A percentile compares a stretch with the other conserved stretches of the same genome.
Conservation (phyloP, 2,329 filamentous ascomycete species). For the Fusarium penzigii region DNA sequence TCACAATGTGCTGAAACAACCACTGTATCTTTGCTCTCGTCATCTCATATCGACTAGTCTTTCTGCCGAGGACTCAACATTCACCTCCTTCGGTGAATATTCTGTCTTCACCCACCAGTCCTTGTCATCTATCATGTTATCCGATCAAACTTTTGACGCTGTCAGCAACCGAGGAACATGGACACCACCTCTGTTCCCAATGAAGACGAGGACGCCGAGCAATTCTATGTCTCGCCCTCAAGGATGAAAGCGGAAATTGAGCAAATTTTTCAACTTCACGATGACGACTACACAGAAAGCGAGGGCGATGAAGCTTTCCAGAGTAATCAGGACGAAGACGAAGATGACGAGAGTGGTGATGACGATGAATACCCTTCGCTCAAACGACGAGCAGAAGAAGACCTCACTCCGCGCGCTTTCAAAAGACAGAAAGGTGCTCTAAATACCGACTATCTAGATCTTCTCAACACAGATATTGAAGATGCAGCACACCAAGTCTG, state of each 20-base stretch:
- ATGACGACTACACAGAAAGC: constrained; percentile 13
- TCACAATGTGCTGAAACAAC: constrained; percentile 10
- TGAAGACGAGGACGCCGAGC: constrained; percentile 14
- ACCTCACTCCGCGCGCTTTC: constrained; percentile 34
- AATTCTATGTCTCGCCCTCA: constrained; percentile 2
- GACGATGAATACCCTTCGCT: constrained; percentile 19
- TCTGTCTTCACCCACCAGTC: background rate
- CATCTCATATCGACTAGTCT: background rate
- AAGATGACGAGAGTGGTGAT: background rate
- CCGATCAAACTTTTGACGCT: constrained; percentile 19
- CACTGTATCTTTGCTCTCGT: background rate
- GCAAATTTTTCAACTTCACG: background rate
- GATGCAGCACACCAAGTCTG: constrained; percentile 47
- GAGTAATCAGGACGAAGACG: background rate
- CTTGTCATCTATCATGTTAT: constrained; percentile 34
- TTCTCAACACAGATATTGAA: constrained; percentile 60
- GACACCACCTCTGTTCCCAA: constrained; percentile 25
- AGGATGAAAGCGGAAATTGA: constrained; percentile 10
- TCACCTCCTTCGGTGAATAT: constrained; percentile 8
- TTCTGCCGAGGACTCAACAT: background rate
- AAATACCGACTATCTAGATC: constrained; percentile 48
- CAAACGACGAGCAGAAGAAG: constrained; percentile 33
- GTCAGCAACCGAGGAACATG: constrained; percentile 31
- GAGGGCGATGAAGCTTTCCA: constrained; percentile 10
- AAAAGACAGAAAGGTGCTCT: constrained; percentile 48